Evolutionary conservation across 1,139 yeast species (phyloP).

Genomic region (Hansenula sp.): DNA sequence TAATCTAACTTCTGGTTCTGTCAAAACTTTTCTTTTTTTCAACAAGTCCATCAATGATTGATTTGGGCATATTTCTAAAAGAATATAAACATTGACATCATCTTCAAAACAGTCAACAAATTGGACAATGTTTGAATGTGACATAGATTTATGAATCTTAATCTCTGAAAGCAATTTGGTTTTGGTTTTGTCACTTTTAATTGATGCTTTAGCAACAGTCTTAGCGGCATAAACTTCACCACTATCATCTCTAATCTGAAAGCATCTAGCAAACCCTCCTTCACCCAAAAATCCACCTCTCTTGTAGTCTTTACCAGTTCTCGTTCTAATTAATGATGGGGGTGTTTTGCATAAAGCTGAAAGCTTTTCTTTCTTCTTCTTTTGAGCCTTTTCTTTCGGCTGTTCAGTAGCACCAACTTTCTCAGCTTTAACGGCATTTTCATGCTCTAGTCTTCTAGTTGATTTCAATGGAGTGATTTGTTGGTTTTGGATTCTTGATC

Average conservation of each 20-base stretch:
- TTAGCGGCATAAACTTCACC: conserved; percentile 94
- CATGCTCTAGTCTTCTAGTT: conserved; percentile 18
- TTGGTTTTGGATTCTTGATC: conserved; percentile 18
- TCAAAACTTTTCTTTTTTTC: conserved; percentile 73
- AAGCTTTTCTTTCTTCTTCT: conserved; percentile 82
- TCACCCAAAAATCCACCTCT: conserved; percentile 92
- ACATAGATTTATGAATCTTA: conserved; percentile 88
- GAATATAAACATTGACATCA: conserved; percentile 85
- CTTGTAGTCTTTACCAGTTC: conserved; percentile 83
- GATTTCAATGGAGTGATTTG: conserved; percentile 23
- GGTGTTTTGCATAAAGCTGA: conserved; percentile 92
- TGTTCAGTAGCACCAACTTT: conserved; percentile 9
- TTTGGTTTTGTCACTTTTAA: conserved; percentile 86
- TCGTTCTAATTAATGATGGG: conserved; percentile 84
- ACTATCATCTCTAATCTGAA: conserved; percentile 87
- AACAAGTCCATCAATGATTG: conserved; percentile 90
- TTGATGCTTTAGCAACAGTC: conserved; percentile 94
- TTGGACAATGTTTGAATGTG: conserved; percentile 85
- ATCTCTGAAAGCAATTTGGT: conserved; percentile 88
- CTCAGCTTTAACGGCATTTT: conserved; percentile 12
- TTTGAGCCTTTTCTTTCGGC: conserved; percentile 32
- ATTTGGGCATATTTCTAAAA: conserved; percentile 91
- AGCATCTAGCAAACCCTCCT: conserved; percentile 99
- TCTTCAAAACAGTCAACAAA: conserved; percentile 95
- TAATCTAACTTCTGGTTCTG: conserved; percentile 89